Evolutionary conservation across 116 monocot genomes (phyloP), one percentile per base, ranked within the genome.

Genomic region (Zostera marina): DNA sequence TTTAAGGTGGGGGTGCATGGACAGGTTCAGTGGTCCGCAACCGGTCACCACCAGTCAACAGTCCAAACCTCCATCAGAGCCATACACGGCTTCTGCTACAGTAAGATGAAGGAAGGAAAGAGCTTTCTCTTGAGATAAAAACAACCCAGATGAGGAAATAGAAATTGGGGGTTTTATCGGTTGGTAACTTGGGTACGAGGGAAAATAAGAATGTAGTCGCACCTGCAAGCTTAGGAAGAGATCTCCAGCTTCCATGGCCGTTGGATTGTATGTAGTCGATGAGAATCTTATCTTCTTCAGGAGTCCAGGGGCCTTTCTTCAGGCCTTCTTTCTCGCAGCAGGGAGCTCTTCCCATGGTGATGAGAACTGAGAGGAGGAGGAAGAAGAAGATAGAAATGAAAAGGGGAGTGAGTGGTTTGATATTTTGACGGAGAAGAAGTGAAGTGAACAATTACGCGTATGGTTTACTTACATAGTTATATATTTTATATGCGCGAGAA

Each of bases 161-260:
- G 15, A 7, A 14, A 8, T 14, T 38, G 26, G 25, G 22, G 56
- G 15, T 22, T 32, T 32, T 32, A 32, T 32, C 32, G 2, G 32
- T 32, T 32, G 32, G 32, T 2, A 0, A 32, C 1, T 32, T 32
- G 32, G 32, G 32, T 1, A 32, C 1, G 32, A 22, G 11, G 32
- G 40, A 39, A 32, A 14, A 11, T 8, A 11, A 32, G 23, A 56
- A 32, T 4, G 56, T 38, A 20, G 53, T 23, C 25, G 46, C 40
- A 79, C 83, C 84, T 66, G 84, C 84, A 22, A 73, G 84, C 68
- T 84, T 76, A 11, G 84, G 84, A 13, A 84, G 79, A 11, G 79
- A 79, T 23, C 84, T 72, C 84, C 84, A 84, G 79, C 79, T 84
- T 7, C 84, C 84, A 41, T 79, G 84, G 54, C 84, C 84, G 61